Conservation (phyloP, 192 early-diverging fungal genomes). For the Linderina pennispora region DNA sequence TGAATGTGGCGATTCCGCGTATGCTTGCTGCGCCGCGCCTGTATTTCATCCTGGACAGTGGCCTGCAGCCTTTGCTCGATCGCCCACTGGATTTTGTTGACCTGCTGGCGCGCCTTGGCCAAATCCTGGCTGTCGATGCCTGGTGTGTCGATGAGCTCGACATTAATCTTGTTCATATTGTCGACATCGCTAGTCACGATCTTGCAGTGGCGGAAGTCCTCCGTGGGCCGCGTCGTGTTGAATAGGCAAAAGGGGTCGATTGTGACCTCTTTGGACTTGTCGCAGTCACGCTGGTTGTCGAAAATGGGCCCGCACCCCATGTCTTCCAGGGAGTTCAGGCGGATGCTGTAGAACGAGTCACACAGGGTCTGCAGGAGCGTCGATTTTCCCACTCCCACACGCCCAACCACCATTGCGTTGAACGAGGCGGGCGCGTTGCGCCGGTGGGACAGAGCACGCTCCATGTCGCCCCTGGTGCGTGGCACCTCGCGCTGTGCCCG, state of each 20-base stretch:
- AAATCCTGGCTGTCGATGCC: constrained; percentile 28
- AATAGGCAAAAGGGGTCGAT: constrained; percentile 44
- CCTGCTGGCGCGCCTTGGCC: constrained; percentile 1
- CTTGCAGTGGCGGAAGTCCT: constrained; percentile 13
- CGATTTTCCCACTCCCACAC: constrained; percentile 64
- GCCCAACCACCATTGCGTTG: constrained; percentile 38
- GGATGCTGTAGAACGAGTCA: constrained; percentile 43
- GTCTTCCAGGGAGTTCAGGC: constrained; percentile 21
- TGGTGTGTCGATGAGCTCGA: constrained; percentile 42
- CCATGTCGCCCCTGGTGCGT: too few relatives aligned
- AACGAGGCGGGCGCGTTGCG: constrained; percentile 28
- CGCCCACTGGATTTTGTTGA: constrained; percentile 22
- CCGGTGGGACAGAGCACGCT: constrained; percentile 15
- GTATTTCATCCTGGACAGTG: constrained; percentile 29
- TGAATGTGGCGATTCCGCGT: constrained; percentile 17
- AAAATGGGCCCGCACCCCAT: too few relatives aligned
- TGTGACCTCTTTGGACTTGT: constrained; percentile 10
- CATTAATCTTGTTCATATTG: constrained; percentile 1
- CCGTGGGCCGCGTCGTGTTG: constrained; percentile 29
- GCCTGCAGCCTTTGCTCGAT: constrained; percentile 27
- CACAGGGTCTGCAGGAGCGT: constrained; percentile 65
- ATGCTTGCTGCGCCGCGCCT: constrained; percentile 9
- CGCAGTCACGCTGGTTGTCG: background rate
- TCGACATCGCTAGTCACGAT: constrained; percentile 11
- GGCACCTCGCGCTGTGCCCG: too few relatives aligned